These are phyloP conservation scores for Scytalidium sp. DNA, from an alignment of 2,329 filamentous ascomycete genomes.

Conservation along the genomic window DNA sequence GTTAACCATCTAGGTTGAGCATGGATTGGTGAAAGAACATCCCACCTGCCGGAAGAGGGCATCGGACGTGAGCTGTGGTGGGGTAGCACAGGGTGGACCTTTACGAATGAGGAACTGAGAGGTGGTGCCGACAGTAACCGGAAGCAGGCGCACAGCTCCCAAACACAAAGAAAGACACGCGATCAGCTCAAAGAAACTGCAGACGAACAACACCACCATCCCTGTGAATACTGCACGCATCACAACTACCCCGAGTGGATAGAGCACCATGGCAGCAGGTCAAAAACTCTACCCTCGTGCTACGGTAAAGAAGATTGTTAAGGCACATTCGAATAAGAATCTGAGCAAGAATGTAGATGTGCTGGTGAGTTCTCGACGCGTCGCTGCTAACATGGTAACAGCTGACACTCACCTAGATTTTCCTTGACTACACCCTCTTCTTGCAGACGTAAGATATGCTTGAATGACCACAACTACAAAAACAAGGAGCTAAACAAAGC, in stretches of 20 bases:
- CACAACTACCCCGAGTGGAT: too few relatives aligned
- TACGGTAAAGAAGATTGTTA: constrained; percentile 85
- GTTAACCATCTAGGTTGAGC: neutral
- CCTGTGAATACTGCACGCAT: neutral
- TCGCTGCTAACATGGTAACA: constrained; percentile 9
- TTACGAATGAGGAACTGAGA: neutral
- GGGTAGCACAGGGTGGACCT: neutral
- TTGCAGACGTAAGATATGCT: constrained; percentile 55
- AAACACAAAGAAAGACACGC: neutral
- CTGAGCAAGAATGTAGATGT: constrained; percentile 85
- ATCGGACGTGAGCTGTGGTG: neutral
- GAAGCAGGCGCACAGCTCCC: too few relatives aligned
- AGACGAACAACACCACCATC: neutral
- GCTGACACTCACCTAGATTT: constrained; percentile 59
- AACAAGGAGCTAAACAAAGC: neutral
- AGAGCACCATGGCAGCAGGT: constrained; percentile 33
- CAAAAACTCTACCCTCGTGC: constrained; percentile 80
- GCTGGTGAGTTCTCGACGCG: constrained; percentile 53
- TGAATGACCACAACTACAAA: neutral
- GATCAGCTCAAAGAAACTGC: neutral
- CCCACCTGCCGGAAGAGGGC: neutral
- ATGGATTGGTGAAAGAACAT: neutral
- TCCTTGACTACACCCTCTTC: constrained; percentile 80
- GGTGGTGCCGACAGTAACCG: neutral
- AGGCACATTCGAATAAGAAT: constrained; percentile 78